Evolutionary conservation across 78 protist species (phyloP), one percentile per base, ranked within the genome.

Genomic region (Dictyostelium citrinum): DNA sequence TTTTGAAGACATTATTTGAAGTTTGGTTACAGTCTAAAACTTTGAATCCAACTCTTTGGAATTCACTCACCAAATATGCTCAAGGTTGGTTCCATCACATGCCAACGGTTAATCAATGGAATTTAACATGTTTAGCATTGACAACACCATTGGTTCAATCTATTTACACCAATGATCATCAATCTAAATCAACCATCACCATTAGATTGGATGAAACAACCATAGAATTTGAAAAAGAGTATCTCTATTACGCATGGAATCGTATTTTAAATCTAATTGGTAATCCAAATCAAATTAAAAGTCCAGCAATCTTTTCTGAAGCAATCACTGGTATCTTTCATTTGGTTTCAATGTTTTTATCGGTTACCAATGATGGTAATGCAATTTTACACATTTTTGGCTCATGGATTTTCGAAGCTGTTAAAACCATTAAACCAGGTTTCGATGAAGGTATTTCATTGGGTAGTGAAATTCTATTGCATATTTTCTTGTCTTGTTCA

Each of bases 271-370:
- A 67, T 46, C 2, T 72, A 16, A 88, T 88, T 46, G 84, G 86
- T 17, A 88, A 88, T 29, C 93, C 93, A 29, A 88, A 88, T 49
- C 35, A 49, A 5, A 88, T 88, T n/a, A 88, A 88, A 55, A 76
- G 71, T 43, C 93, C 93, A 11, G 33, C 45, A 20, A 88, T 88
- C 1, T 88, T 88, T 37, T 83, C 93, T 1, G 61, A 83, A 2
- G 84, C 93, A 2, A 88, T 88, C n/a, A 71, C 84, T n/a, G 93
- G 93, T 46, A 78, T 88, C 27, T 88, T 68, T 55, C 93, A 88
- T 20, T 24, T 88, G 64, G 93, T 88, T 2, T 76, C 85, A 8
- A 78, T 43, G 37, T 88, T 88, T 24, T 46, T 88, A 31, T 45
- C 81, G 4, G 83, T 72, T 0, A 88, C 93, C 4, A 29, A 27